Evolutionary conservation across 2,329 filamentous ascomycete genomes (phyloP).

Genomic region (Fusarium sp.): DNA sequence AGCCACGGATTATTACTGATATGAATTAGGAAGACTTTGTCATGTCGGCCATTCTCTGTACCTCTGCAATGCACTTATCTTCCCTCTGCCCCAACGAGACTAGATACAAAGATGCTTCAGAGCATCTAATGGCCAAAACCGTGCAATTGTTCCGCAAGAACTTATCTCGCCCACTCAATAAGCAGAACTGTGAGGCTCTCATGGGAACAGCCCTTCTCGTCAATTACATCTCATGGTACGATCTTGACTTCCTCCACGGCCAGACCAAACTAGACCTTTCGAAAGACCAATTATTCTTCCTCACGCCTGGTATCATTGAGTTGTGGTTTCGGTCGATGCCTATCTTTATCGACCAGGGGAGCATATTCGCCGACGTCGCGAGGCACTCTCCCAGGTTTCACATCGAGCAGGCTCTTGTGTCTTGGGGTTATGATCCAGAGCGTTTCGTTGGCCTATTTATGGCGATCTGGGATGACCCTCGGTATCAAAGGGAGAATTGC

Average conservation of each 20-base stretch:
- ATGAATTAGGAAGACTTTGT: background rate
- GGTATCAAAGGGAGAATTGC: accelerated
- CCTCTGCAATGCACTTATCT: background rate
- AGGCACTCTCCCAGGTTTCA: background rate
- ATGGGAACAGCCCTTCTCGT: background rate
- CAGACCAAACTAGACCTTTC: background rate
- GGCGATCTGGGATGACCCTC: background rate
- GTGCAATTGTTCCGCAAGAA: background rate
- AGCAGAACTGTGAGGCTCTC: background rate
- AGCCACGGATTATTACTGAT: accelerated
- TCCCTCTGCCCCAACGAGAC: background rate
- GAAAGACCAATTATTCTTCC: background rate
- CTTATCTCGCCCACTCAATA: background rate
- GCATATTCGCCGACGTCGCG: background rate
- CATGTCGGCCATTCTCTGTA: background rate
- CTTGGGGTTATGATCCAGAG: background rate
- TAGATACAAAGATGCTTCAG: background rate
- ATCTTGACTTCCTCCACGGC: background rate
- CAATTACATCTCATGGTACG: background rate
- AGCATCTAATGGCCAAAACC: background rate
- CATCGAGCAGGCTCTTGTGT: background rate
- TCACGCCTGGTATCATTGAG: background rate
- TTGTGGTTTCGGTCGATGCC: background rate
- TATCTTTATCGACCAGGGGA: background rate
- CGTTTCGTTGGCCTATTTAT: background rate